Conservation (phyloP, 495 filamentous ascomycete species). For the Parathielavia appendiculata region DNA sequence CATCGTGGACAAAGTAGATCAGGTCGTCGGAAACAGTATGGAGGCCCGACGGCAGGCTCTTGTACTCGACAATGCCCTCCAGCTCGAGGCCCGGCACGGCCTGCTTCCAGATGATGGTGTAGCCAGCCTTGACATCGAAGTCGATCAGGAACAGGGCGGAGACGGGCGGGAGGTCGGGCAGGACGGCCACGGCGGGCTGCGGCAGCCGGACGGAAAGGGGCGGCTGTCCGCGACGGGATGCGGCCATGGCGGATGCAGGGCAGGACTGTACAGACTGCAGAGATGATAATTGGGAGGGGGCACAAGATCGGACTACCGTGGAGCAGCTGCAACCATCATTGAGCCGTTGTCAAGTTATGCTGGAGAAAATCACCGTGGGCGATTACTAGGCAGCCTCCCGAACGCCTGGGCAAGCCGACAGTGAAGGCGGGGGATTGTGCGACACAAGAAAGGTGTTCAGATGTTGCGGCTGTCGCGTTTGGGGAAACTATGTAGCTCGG, state of each 20-base stretch:
- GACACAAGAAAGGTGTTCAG: not conserved
- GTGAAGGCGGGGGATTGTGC: not conserved
- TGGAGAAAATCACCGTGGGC: not conserved
- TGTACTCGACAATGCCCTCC: conserved; percentile 89
- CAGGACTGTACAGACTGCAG: not conserved
- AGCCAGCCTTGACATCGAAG: conserved; percentile 83
- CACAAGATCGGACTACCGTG: not conserved
- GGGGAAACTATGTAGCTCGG: not conserved
- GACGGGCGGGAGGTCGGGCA: conserved; percentile 63
- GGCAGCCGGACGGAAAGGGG: conserved; percentile 46
- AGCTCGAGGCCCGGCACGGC: conserved; percentile 68
- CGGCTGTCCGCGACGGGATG: conserved; percentile 47
- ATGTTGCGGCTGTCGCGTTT: conserved; percentile 3
- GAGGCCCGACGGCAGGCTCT: conserved; percentile 83
- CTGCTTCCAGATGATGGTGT: conserved; percentile 80
- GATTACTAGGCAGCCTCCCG: not conserved
- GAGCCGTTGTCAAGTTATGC: not conserved
- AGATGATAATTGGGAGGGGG: not conserved
- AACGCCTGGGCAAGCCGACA: not conserved
- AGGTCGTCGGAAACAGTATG: conserved; percentile 86
- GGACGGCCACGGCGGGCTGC: conserved; percentile 25
- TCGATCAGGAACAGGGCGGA: conserved; percentile 79
- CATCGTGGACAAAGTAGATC: conserved; percentile 85
- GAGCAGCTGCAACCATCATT: conserved; percentile 1
- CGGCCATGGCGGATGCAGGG: conserved; percentile 40